Conservation (phyloP, 495 filamentous ascomycete species). For the Trichoderma gamsii region DNA sequence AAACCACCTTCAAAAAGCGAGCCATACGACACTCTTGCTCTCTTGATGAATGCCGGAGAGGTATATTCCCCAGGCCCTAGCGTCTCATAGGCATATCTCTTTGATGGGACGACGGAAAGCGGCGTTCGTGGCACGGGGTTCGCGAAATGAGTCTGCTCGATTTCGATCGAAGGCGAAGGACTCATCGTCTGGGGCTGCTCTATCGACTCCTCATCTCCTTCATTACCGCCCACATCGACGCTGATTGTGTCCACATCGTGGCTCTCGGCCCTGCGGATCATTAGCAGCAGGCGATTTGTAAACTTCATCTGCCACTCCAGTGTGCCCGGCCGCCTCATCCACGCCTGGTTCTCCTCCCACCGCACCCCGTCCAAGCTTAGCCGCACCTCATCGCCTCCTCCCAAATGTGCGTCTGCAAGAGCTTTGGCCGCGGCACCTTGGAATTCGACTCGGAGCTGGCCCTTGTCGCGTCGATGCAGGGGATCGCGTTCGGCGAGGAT, state of each 20-base stretch:
- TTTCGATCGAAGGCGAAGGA: conserved; percentile 13
- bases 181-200: conserved; percentile 16
- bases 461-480: conserved; percentile 67
- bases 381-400: conserved; percentile 69
- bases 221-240: conserved; percentile 38
- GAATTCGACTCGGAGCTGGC: conserved; percentile 80
- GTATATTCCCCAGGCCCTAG: conserved; percentile 43
- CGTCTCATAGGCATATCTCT: background rate
- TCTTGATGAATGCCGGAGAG: conserved; percentile 73
- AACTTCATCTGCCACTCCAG: conserved; percentile 72
- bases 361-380: conserved; percentile 61
- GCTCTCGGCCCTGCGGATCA: conserved; percentile 45
- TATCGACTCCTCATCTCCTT: conserved; percentile 16
- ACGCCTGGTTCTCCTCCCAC: conserved; percentile 47
- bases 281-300: conserved; percentile 48
- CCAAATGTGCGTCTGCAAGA: conserved; percentile 58
- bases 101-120: conserved; percentile 12
- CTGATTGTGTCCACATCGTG: conserved; percentile 34
- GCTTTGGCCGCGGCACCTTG: conserved; percentile 62
- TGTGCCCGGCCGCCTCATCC: conserved; percentile 57
- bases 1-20: conserved; percentile 51
- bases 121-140: background rate
- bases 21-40: conserved; percentile 54
- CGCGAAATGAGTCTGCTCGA: background rate
- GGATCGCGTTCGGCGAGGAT: conserved; percentile 82